These are phyloP conservation scores for Dalechampia spathulata DNA, from an alignment of 441 rosid species.

Conservation along the genomic window DNA sequence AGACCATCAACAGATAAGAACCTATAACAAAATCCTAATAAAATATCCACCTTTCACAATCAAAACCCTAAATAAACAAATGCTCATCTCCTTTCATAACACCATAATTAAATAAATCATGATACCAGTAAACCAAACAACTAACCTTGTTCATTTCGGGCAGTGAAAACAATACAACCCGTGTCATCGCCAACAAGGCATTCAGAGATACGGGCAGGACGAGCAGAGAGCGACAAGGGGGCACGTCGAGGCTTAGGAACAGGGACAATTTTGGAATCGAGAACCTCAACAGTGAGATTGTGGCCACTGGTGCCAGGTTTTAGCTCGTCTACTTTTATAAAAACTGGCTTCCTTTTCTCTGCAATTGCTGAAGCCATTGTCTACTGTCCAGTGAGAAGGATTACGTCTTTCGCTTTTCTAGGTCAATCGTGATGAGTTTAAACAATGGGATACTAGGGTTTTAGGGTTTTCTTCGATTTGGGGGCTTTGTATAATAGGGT, in stretches of 20 bases:
- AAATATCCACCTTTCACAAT: neutral
- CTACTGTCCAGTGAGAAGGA: too few relatives aligned
- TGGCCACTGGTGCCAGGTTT: slow-evolving; percentile 88
- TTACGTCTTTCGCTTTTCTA: too few relatives aligned
- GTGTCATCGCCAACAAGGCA: slow-evolving; percentile 90
- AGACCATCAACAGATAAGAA: too few relatives aligned
- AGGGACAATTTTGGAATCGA: slow-evolving; percentile 46
- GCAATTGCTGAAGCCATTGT: slow-evolving; percentile 23
- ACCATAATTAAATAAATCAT: neutral
- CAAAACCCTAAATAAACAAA: neutral
- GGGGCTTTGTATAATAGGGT: too few relatives aligned
- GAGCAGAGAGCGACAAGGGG: slow-evolving; percentile 40
- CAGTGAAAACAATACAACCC: slow-evolving; percentile 79
- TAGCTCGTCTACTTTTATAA: slow-evolving; percentile 68
- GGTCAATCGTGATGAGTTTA: too few relatives aligned
- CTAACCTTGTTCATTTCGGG: slow-evolving; percentile 92
- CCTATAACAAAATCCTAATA: too few relatives aligned
- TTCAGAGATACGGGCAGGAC: slow-evolving; percentile 61
- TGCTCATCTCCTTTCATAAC: neutral
- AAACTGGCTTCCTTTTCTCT: slow-evolving; percentile 77
- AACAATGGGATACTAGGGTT: too few relatives aligned
- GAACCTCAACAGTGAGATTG: slow-evolving; percentile 69
- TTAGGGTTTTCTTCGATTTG: too few relatives aligned
- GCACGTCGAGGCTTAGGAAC: slow-evolving; percentile 40
- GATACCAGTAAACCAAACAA: neutral